A percentile compares a stretch with the other conserved stretches of the same genome.
phyloP scores from a whole-genome alignment of 2,329 filamentous ascomycete species.

The Albophoma yamanashiensis region DNA sequence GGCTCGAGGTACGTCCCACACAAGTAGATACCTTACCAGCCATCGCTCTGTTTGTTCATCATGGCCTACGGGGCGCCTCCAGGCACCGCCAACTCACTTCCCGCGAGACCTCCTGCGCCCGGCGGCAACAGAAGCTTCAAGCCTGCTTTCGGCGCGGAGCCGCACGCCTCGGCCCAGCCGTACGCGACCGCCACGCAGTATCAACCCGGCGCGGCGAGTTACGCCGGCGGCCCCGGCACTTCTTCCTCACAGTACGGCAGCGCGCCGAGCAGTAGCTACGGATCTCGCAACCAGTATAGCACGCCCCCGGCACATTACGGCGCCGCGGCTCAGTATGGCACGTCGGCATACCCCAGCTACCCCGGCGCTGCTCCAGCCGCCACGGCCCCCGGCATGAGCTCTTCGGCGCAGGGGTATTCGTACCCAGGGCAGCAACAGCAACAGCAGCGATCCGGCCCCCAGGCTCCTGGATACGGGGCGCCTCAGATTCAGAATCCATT shows the following conservation, averaged over 20 bases:
- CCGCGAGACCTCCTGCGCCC: conserved; percentile 63
- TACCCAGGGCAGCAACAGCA: conserved; percentile 19
- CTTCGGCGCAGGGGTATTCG: conserved; percentile 11
- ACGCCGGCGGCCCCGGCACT: not conserved
- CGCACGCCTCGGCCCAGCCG: conserved; percentile 24
- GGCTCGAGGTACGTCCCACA: conserved; percentile 41
- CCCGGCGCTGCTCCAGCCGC: conserved; percentile 21
- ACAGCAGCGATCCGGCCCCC: conserved; percentile 19
- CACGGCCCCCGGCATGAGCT: conserved; percentile 14
- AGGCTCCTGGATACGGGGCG: conserved; percentile 29
- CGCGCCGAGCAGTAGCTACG: not conserved
- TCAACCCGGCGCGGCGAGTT: conserved; percentile 15
- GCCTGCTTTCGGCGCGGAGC: conserved; percentile 37
- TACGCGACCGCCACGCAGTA: conserved; percentile 20
- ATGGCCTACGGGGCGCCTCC: conserved; percentile 84
- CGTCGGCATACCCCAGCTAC: conserved; percentile 15
- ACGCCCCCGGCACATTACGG: not conserved
- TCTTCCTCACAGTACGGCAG: not conserved
- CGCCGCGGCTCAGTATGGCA: conserved; percentile 3
- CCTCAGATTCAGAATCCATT: conserved; percentile 78
- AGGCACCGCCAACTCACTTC: conserved; percentile 52
- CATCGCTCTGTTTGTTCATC: conserved; percentile 42
- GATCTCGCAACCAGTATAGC: not conserved
- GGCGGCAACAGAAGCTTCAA: conserved; percentile 24
- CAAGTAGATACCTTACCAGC: conserved; percentile 4